Base-by-base conservation (phyloP, 2,329 filamentous ascomycete species). In the Alternaria brassicae region DNA sequence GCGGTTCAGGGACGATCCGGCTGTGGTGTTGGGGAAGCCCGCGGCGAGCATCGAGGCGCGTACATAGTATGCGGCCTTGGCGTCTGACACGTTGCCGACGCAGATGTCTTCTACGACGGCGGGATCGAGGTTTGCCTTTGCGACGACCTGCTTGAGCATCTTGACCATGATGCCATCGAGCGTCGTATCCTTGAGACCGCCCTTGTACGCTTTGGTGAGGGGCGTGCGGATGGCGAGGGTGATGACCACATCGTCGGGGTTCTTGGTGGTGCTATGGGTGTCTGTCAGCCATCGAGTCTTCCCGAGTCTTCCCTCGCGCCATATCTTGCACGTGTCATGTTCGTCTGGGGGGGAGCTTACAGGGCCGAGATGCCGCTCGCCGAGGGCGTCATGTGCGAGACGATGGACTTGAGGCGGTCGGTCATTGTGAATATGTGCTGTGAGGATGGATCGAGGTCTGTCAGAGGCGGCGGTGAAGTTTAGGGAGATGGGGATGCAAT, bases 211-310 rank as follows among this genome's bases (percentile, higher is more conserved):
- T 83, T 97, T 98, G 75, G 90, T 85, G 63, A 99, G 85, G 0
- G 95, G 93, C 27, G 94, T 97, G 56, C 95, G 91, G 72, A 93
- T 84, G 27, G 94, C 94, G 58, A 96, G 87, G 7, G 95, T 99
- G 75, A 98, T 97, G 77, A 99, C 95, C 54, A 99, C 86, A 83
- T 99, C 95, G 78, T 98, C 94, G 69, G 93, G 88, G 79, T 96
- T 96, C 84, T 98, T 93, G 70, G 91, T 88, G 58, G 91, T 93
- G 75, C 93, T 97, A 70, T 41, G 10, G 10, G 15, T 10, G 15
- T 17, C 51, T 59, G 58, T 68, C 53, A 58, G 58, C 52, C 21
- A 56, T 56, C 13, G 45, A 25, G 23, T 17, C 19, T 54, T 37
- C 23, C 17, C 37, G 15, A n/a, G 23, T 37, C 19, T 13, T 42